Evolutionary conservation across 495 filamentous ascomycete species (phyloP).

Genomic region (Aspergillus sclerotiicarbonarius): DNA sequence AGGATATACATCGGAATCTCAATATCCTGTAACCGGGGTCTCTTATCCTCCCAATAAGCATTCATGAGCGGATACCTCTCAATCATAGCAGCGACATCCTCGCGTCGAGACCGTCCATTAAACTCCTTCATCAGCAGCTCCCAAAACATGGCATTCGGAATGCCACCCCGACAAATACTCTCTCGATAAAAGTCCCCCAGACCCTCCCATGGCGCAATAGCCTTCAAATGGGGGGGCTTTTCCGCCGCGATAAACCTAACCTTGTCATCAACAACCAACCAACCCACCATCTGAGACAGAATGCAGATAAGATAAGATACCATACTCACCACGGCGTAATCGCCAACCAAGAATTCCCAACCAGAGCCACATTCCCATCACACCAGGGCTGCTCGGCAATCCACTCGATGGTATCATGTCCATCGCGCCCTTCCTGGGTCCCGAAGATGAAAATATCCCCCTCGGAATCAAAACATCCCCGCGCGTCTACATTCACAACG

Average conservation of each 20-base stretch:
- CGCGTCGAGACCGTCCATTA: background rate
- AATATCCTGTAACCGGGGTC: constrained; percentile 35
- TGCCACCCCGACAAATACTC: constrained; percentile 6
- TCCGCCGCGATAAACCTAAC: constrained; percentile 28
- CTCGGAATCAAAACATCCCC: constrained; percentile 35
- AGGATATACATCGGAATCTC: constrained; percentile 2
- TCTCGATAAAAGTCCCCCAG: constrained; percentile 39
- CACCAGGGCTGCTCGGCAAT: constrained; percentile 23
- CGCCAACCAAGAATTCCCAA: constrained; percentile 24
- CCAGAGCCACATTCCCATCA: constrained; percentile 21
- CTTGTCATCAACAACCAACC: no score
- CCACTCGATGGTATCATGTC: constrained; percentile 20
- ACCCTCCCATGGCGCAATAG: constrained; percentile 44
- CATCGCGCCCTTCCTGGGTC: constrained; percentile 31
- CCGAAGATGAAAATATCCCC: constrained; percentile 36
- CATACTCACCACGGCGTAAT: constrained; percentile 40
- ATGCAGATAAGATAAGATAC: no score
- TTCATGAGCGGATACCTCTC: constrained; percentile 15
- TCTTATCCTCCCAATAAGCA: constrained; percentile 28
- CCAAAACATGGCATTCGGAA: constrained; percentile 6
- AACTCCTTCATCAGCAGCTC: constrained; percentile 1
- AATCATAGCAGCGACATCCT: constrained; percentile 5
- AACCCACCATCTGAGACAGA: no score
- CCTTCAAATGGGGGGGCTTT: constrained; percentile 35
- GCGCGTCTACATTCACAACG: constrained; percentile 38